Base-by-base conservation (phyloP, 2,329 filamentous ascomycete genomes). In the Neoarthrinium moseri region DNA sequence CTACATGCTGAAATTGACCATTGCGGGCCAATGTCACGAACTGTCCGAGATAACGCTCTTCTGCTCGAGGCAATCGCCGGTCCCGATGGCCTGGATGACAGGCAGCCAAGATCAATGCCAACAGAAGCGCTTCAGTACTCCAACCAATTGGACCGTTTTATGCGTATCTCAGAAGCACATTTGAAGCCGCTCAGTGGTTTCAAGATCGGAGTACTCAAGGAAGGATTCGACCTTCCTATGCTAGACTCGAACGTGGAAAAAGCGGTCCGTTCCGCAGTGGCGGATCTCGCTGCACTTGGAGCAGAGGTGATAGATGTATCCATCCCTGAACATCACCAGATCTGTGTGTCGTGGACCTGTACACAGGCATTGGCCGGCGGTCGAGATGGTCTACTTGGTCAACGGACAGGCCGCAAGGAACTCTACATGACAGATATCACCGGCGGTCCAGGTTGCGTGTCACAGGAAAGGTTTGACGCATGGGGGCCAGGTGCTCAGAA, bases 61-160 rank as follows among this genome's bases (percentile, higher is more conserved):
- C 55, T 66, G 12, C 58, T 67, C 2, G 56, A 64, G 36, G 61
- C 50, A 5, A 56, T 67, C 32, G 60, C 62, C 1, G 64, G 64
- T 4, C 51, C 52, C 0, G 62, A 67, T 24, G 60, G 59, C 5
- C 56, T 63, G 48, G 64, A 67, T 39, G 64, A 67, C 34, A 53
- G 64, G 4, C 60, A 62, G 43, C 32, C 22, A n/a, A n/a, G 37
- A 13, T 26, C 24, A 51, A 51, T 7, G 50, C 47, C 29, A 46
- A 48, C n/a, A 36, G 45, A 23, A n/a, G n/a, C 56, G 56, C 2
- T 44, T 55, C 7, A 55, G 51, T 13, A 49, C 50, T 3, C 43
- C 53, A 21, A 51, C 2, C 32, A 50, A 45, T 34, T 56, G 38
- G 21, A 32, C 30, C n/a, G n/a, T n/a, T n/a, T n/a, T n/a, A 13